Conservation (phyloP, 192 early-diverging fungal genomes). For the Podila epigama region DNA sequence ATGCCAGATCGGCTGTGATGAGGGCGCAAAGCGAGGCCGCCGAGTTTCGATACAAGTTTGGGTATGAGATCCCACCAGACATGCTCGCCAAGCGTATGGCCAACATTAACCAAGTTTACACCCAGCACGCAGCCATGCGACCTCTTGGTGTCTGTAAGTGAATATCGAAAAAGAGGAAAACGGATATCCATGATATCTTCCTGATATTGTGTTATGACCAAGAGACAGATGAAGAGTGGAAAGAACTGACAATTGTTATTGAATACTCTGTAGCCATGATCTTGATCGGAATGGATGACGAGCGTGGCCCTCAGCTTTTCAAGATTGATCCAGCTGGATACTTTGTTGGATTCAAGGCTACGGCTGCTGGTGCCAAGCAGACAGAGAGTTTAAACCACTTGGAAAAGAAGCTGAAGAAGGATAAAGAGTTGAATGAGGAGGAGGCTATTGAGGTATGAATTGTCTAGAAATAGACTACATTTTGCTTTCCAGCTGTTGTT, state of each 20-base stretch:
- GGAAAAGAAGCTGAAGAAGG: slow-evolving; percentile 98
- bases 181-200: too few species aligned
- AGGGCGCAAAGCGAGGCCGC: slow-evolving; percentile 96
- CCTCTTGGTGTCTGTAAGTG: slow-evolving; percentile 94
- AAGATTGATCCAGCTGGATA: slow-evolving; percentile 99
- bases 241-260: too few species aligned
- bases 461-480: neutral
- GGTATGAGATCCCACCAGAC: slow-evolving; percentile 96
- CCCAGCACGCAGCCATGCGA: slow-evolving; percentile 98
- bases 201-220: too few species aligned
- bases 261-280: slow-evolving; percentile 99
- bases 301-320: slow-evolving; percentile 96
- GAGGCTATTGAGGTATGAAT: slow-evolving; percentile 88
- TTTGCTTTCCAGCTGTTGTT: too few species aligned
- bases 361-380: slow-evolving; percentile 93
- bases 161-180: too few species aligned
- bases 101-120: slow-evolving; percentile 99
- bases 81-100: slow-evolving; percentile 98
- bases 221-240: too few species aligned
- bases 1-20: slow-evolving; percentile 91
- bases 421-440: slow-evolving; percentile 77
- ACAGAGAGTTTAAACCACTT: slow-evolving; percentile 95
- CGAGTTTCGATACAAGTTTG: slow-evolving; percentile 98
- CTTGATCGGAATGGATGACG: slow-evolving; percentile 94
- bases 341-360: slow-evolving; percentile 97